Evolutionary conservation across 108 stramenopile genomes (phyloP), one percentile per base, ranked within the genome.

Genomic region (Pseudonitzschia multistriata): DNA sequence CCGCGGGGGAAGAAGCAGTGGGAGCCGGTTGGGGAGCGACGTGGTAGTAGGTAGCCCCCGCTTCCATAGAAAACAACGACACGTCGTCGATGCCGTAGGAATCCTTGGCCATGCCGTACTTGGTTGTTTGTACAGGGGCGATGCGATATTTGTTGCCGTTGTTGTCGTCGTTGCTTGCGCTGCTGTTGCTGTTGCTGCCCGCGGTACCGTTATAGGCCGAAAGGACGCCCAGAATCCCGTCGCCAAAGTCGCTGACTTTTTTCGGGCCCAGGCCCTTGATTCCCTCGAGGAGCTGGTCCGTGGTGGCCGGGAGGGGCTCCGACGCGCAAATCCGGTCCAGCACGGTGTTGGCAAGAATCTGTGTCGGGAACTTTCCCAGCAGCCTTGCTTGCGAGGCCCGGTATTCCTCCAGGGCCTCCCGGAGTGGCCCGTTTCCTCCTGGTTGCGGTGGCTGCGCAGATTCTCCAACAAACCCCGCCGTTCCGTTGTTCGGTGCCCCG

Each of bases 221-320:
- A 13, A 45, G 1, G 17, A 65, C 19, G 64, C 22, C 3, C 3
- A 65, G 64, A 17, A 65, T 40, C 21, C 37, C 45, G 4, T 42
- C 40, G 3, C 64, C 64, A 65, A 45, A 65, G 15, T 37, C 3
- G 2, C 47, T 21, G 25, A 48, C 22, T 27, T 65, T 65, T 65
- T 65, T 65, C 11, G 64, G 39, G 0, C 64, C 64, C 7, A 65
- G 6, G 2, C 64, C 64, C 19, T 42, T 42, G 45, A 65, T 36
- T 45, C 11, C n/a, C 33, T 62, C 7, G 21, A 28, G 37, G 19
- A 65, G 27, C 5, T 65, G 42, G 24, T 65, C 64, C 45, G 5
- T 15, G 29, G 64, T 47, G 15, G 64, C 47, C n/a, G 64, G 64
- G 1, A 65, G 59, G 3, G 50, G 50, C 24, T 52, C 50, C 29